A percentile compares a stretch with the other conserved stretches of the same genome.
Conservation (phyloP, 169 alveolate species). For the Nephromyces sp. region DNA sequence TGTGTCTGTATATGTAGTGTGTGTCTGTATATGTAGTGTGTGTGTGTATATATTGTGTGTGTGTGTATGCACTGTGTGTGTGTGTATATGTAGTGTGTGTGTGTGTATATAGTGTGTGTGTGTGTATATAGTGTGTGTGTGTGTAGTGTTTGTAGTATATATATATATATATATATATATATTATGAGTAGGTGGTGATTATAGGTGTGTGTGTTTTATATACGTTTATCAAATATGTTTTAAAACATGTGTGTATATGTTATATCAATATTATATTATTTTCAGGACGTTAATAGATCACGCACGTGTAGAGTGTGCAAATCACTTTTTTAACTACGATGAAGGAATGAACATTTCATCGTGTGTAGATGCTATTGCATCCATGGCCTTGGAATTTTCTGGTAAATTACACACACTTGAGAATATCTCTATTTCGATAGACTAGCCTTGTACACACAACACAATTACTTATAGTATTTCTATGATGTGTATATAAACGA, state of each 20-base stretch:
- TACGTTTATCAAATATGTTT: too few relatives aligned
- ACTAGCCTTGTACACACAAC: too few relatives aligned
- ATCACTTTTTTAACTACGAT: conserved; percentile 86
- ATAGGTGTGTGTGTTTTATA: too few relatives aligned
- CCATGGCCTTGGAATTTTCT: conserved; percentile 89
- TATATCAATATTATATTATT: background rate
- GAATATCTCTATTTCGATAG: too few relatives aligned
- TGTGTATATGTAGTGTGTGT: background rate
- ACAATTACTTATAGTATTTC: background rate
- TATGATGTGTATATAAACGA: background rate
- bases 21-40: background rate
- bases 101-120: too few relatives aligned
- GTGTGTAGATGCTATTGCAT: conserved; percentile 81
- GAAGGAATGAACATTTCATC: conserved; percentile 83
- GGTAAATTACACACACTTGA: conserved; percentile 21
- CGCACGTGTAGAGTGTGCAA: conserved; percentile 93
- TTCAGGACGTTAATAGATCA: conserved; percentile 87
- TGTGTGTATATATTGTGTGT: too few relatives aligned
- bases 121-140: too few relatives aligned
- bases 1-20: background rate
- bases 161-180: background rate
- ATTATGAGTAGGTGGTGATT: too few relatives aligned
- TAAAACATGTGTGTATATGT: too few relatives aligned
- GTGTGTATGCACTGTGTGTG: background rate
- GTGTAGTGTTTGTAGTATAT: too few relatives aligned